Percentiles rank a stretch among this genome's conserved stretches.
phyloP scores from a whole-genome alignment of 2,329 filamentous ascomycete genomes.

The Parafenestella ontariensis region DNA sequence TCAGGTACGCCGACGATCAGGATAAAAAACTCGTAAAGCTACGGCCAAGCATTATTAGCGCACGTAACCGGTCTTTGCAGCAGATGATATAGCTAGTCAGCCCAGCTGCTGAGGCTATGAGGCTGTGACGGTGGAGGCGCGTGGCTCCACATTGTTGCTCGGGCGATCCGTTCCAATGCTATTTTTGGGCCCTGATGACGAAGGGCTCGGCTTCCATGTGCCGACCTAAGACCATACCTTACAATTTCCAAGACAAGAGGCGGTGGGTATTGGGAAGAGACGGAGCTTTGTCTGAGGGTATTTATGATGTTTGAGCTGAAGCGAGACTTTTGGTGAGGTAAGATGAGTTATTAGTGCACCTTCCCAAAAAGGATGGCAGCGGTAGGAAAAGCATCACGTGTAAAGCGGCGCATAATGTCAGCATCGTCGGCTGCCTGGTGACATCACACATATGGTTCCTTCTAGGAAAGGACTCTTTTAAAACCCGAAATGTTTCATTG shows the following conservation, averaged over 20 bases:
- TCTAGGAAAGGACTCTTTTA: too few relatives aligned
- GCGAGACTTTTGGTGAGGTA: neutral
- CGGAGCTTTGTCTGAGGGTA: neutral
- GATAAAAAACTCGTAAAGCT: neutral
- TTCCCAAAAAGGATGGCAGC: neutral
- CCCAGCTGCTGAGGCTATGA: slow-evolving; percentile 8
- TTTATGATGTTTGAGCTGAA: neutral
- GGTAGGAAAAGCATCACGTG: too few relatives aligned
- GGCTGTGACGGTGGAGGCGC: slow-evolving; percentile 10
- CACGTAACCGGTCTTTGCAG: slow-evolving; percentile 1
- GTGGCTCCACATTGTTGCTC: slow-evolving; percentile 26
- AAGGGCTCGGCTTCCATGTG: neutral
- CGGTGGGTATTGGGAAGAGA: neutral
- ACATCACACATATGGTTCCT: too few relatives aligned
- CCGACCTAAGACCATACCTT: neutral
- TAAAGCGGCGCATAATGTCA: too few relatives aligned
- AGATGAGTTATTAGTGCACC: neutral
- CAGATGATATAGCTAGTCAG: neutral
- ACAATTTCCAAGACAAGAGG: neutral
- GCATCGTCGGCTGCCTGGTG: too few relatives aligned
- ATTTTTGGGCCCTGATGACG: slow-evolving; percentile 24
- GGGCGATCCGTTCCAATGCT: slow-evolving; percentile 15
- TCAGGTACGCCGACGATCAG: neutral
- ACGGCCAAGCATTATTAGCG: slow-evolving; percentile 3
- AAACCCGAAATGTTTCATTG: too few relatives aligned